Conservation (phyloP, 768 basidiomycete genomes). For the Russula foetens region DNA sequence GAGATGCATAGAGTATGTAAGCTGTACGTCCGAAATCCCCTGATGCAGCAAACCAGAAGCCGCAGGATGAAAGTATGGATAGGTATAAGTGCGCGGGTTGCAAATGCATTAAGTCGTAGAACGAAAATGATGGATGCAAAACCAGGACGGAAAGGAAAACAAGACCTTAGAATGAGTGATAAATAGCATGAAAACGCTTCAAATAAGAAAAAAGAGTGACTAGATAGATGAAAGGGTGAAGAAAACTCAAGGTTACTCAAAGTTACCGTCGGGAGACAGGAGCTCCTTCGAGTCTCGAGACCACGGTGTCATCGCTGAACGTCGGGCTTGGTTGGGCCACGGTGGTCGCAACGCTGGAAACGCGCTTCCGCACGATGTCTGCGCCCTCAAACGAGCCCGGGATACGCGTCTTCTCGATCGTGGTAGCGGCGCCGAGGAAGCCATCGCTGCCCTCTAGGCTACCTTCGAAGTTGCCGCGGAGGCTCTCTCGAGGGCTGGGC, state of each 20-base stretch:
- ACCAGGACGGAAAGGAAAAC: neutral
- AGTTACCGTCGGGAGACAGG: conserved; percentile 1
- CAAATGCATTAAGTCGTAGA: neutral
- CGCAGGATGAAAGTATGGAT: neutral
- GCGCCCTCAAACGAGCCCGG: conserved; percentile 25
- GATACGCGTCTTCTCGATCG: conserved; percentile 25
- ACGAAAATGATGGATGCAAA: neutral
- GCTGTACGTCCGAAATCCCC: neutral
- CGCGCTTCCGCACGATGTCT: conserved; percentile 43
- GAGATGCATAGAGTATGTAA: conserved; percentile 13
- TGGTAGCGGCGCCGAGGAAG: conserved; percentile 20
- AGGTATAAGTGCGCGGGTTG: conserved; percentile 4
- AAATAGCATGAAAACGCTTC: conserved; percentile 6
- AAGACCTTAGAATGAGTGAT: conserved; percentile 14
- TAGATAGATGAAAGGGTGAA: neutral
- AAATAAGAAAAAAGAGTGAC: neutral
- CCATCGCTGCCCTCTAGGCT: conserved; percentile 11
- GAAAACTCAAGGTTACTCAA: too few relatives aligned
- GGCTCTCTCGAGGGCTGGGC: conserved; percentile 60
- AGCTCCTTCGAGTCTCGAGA: neutral
- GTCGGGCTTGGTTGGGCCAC: conserved; percentile 35
- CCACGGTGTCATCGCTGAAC: conserved; percentile 35
- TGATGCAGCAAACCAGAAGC: conserved; percentile 2
- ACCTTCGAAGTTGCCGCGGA: conserved; percentile 36
- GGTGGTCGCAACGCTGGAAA: conserved; percentile 47